Evolutionary conservation across 345 rosid species (phyloP).

Genomic region (Eucalyptus cladocalyx): DNA sequence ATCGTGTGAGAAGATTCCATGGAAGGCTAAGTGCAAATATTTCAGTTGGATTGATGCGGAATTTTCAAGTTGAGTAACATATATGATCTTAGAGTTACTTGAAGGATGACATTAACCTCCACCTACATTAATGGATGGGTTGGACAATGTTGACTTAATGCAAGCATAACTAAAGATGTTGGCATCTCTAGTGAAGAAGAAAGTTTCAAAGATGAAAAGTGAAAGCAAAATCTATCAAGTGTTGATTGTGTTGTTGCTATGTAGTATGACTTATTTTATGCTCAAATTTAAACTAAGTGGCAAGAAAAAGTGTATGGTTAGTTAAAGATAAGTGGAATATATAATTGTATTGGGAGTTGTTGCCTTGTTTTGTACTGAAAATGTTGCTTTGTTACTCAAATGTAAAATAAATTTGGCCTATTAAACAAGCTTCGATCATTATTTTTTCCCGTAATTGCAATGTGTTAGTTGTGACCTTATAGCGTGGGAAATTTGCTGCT

Average conservation of each 20-base stretch:
- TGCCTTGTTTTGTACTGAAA: not conserved
- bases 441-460: not conserved
- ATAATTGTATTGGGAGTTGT: not conserved
- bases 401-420: not conserved
- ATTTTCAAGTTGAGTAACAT: not conserved
- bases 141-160: too few species aligned
- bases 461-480: not conserved
- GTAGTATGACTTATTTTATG: not conserved
- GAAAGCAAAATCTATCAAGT: not conserved
- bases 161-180: too few species aligned
- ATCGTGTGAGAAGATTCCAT: not conserved
- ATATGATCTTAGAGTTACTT: not conserved
- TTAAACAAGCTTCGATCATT: not conserved
- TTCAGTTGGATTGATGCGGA: rapidly evolving
- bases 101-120: not conserved
- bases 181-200: not conserved
- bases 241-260: not conserved
- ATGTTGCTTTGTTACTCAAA: not conserved
- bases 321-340: not conserved
- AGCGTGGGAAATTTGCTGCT: not conserved
- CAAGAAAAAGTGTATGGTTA: not conserved
- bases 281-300: not conserved
- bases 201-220: not conserved
- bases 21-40: not conserved
- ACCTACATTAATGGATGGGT: not conserved